phyloP scores from a whole-genome alignment of 140 eudicot genomes.

The Flaveria floridana region DNA sequence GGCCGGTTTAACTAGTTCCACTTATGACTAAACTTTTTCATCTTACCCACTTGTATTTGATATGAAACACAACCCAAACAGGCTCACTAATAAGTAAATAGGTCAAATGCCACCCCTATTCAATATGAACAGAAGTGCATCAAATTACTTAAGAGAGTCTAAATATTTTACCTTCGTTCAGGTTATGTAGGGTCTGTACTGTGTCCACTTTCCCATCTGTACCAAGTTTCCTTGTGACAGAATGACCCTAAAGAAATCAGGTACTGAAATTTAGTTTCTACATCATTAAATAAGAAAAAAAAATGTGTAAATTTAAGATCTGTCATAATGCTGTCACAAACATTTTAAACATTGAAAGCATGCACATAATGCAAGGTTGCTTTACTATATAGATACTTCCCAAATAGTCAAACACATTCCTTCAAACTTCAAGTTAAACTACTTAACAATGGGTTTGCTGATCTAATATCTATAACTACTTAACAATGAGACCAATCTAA shows the following conservation, averaged over 20 bases:
- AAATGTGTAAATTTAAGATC: background rate
- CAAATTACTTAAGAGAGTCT: background rate
- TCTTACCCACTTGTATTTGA: background rate
- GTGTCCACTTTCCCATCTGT: constrained; percentile 86
- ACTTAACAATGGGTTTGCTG: background rate
- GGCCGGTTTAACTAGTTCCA: background rate
- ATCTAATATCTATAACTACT: background rate
- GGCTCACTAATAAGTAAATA: background rate
- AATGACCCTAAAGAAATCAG: constrained; percentile 63
- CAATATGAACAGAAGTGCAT: background rate
- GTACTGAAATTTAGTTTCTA: constrained; percentile 9
- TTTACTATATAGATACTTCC: background rate
- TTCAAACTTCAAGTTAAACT: background rate
- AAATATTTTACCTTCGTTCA: constrained; percentile 57
- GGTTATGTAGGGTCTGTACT: constrained; percentile 77
- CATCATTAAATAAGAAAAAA: background rate
- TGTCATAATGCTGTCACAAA: background rate
- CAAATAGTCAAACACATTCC: background rate
- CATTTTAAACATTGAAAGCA: background rate
- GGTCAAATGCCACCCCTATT: background rate
- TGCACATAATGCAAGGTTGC: background rate
- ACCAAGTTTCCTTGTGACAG: constrained; percentile 71
- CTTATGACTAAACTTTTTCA: background rate
- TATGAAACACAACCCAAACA: background rate
- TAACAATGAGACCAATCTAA: background rate